Base-by-base conservation (phyloP, 768 basidiomycete species). In the Serendipita indica region DNA sequence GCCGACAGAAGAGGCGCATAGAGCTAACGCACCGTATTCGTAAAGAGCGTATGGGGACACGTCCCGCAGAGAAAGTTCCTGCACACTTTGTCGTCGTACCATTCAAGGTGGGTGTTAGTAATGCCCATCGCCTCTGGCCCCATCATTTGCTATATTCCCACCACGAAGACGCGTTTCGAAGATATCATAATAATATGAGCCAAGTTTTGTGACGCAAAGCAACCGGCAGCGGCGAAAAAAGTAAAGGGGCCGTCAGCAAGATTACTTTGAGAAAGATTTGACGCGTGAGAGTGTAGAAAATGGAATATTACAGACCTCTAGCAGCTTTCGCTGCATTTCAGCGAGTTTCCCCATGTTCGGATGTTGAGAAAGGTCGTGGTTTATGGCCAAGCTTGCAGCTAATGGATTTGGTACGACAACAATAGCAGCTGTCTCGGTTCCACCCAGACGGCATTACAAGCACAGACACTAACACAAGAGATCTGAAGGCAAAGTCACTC, bases 111-210 rank as follows among this genome's bases (percentile, higher is more conserved):
- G 63, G 86, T 84, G 65, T 89, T 90, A 43, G 88, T 83, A 41
- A 92, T 84, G 65, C 96, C 96, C 90, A 99, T 94, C 18, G 96
- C 92, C 73, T 99, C 94, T 45, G 94, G 88, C n/a, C 91, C 94
- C 93, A 97, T 97, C 91, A 94, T 96, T 93, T 96, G 93, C 93
- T 96, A 63, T 57, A 62, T 57, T 28, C n/a, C n/a, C n/a, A n/a
- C n/a, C n/a, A n/a, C n/a, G n/a, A n/a, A n/a, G n/a, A 61, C 61
- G 56, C 49, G 49, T 25, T 37, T 37, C 35, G 35, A 10, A 10
- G 10, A 37, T n/a, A n/a, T 37, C n/a, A 37, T 37, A 10, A 37
- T 10, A 37, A n/a, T n/a, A n/a, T n/a, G n/a, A n/a, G n/a, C n/a
- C n/a, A n/a, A n/a, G 74, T 75, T 76, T 59, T 75, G 66, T 22